These are phyloP conservation scores for Saccharomycopsis fibuligera DNA, from an alignment of 805 yeast species.

Conservation along the genomic window DNA sequence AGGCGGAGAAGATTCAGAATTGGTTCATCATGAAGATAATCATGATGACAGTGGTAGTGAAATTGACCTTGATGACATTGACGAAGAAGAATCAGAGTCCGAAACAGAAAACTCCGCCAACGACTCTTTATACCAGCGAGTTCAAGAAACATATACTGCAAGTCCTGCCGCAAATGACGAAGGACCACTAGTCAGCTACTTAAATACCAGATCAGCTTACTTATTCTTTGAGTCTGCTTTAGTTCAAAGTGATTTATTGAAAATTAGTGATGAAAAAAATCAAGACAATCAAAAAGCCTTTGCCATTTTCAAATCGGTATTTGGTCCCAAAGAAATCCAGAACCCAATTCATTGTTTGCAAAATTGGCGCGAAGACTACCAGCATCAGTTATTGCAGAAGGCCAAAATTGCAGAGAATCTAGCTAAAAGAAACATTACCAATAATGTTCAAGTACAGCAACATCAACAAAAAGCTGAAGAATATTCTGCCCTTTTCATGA, in stretches of 20 bases:
- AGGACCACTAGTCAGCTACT: conserved; percentile 12
- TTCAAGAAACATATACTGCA: neutral
- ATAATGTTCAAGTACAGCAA: conserved; percentile 6
- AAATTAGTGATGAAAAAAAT: neutral
- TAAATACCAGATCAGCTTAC: conserved; percentile 67
- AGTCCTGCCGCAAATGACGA: neutral
- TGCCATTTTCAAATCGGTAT: conserved; percentile 62
- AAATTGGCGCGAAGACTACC: conserved; percentile 28
- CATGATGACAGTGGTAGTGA: neutral
- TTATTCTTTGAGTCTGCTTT: conserved; percentile 51
- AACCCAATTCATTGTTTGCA: conserved; percentile 47
- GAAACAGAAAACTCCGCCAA: conserved; percentile 14
- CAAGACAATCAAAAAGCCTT: conserved; percentile 40
- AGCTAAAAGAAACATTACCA: neutral
- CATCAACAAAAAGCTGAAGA: conserved; percentile 22
- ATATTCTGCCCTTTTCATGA: conserved; percentile 78
- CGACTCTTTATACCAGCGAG: neutral
- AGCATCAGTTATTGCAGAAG: conserved; percentile 18
- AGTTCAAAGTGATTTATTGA: neutral
- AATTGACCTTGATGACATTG: neutral
- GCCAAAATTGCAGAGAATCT: neutral
- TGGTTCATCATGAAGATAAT: neutral
- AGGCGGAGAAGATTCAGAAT: neutral
- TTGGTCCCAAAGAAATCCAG: conserved; percentile 35
- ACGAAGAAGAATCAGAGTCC: conserved; percentile 20